Conservation (phyloP, 1,284 basidiomycete species). For the Cutaneotrichosporon mucoides region DNA sequence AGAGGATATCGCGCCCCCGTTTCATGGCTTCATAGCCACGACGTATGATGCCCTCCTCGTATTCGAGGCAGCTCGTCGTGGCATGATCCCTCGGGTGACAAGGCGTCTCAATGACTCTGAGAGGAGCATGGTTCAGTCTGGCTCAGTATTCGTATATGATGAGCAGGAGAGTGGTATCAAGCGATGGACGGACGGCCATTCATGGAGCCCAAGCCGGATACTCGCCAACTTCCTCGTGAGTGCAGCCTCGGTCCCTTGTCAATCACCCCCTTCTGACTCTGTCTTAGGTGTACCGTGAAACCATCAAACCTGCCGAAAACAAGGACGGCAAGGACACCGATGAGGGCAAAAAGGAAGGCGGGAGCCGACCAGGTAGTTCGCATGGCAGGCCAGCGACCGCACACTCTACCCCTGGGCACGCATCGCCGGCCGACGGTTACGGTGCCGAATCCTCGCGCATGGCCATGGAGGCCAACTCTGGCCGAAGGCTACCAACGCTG, state of each 20-base stretch:
- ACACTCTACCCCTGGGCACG: constrained; percentile 14
- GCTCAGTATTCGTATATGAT: constrained; percentile 95
- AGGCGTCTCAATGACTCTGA: constrained; percentile 89
- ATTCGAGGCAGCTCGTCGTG: constrained; percentile 85
- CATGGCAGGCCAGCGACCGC: constrained; percentile 15
- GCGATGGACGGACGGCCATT: constrained; percentile 95
- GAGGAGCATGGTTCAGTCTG: constrained; percentile 85
- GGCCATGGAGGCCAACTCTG: constrained; percentile 13
- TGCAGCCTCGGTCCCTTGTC: constrained; percentile 4
- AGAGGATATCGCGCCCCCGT: constrained; percentile 59
- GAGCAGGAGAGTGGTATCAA: constrained; percentile 97
- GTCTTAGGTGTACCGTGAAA: constrained; percentile 73
- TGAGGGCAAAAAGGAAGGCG: constrained; percentile 14
- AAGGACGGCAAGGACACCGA: constrained; percentile 15
- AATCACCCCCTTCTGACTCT: background rate
- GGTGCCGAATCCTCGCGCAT: constrained; percentile 21
- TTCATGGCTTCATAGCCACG: constrained; percentile 88
- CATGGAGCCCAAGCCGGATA: constrained; percentile 66
- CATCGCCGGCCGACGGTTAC: constrained; percentile 5
- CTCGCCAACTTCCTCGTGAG: constrained; percentile 81
- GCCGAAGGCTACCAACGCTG: constrained; percentile 8
- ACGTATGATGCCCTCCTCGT: constrained; percentile 93
- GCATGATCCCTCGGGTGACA: constrained; percentile 89
- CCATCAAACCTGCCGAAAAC: constrained; percentile 60
- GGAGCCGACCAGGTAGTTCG: constrained; percentile 10